A percentile compares a stretch with the other conserved stretches of the same genome.
phyloP scores from a whole-genome alignment of 345 rosid species.

The Gossypium mustelinum region DNA sequence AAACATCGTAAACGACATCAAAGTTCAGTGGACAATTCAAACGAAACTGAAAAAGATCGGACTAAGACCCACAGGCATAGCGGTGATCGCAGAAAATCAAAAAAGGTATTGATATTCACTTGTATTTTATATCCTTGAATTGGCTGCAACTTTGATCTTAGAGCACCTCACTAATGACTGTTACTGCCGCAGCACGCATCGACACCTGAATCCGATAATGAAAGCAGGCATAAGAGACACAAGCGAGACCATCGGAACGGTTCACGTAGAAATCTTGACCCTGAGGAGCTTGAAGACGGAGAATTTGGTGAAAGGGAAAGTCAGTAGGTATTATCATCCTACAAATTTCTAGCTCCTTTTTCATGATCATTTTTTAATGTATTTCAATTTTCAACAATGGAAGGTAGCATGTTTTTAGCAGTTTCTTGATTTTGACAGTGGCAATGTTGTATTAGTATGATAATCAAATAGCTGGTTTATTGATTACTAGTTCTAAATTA shows the following conservation, averaged over 20 bases:
- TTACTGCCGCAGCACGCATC: slow-evolving; percentile 48
- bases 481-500: not conserved
- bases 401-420: not conserved
- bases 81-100: slow-evolving; percentile 57
- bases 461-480: not conserved
- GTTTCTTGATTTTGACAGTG: not conserved
- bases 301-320: slow-evolving; percentile 53
- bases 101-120: slow-evolving; percentile 40
- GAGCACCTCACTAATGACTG: not conserved
- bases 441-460: slow-evolving; percentile 4
- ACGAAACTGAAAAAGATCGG: slow-evolving; percentile 53
- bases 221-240: slow-evolving; percentile 58
- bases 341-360: slow-evolving; percentile 6
- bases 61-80: slow-evolving; percentile 49
- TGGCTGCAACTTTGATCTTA: not conserved
- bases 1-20: slow-evolving; percentile 59
- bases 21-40: slow-evolving; percentile 35
- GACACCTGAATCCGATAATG: slow-evolving; percentile 61
- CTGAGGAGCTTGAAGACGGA: slow-evolving; percentile 84
- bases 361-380: not conserved
- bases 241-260: slow-evolving; percentile 57
- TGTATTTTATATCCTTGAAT: slow-evolving; percentile 5
- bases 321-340: slow-evolving; percentile 20
- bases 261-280: slow-evolving; percentile 45
- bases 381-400: not conserved